phyloP scores from a whole-genome alignment of 192 early-diverging fungal species.

The Coemansia asiatica region DNA sequence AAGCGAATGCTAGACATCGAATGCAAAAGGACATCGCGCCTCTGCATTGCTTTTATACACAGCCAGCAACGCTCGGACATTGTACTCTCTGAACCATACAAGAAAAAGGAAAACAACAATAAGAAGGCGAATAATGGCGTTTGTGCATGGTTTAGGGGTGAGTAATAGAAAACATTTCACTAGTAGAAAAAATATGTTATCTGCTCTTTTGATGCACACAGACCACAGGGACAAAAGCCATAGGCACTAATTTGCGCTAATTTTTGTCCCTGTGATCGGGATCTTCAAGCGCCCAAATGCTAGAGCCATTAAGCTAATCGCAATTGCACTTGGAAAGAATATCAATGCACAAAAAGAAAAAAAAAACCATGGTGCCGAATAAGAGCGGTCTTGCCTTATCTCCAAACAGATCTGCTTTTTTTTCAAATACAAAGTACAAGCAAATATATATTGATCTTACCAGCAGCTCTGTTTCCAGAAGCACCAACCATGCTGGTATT shows the following conservation, averaged over 20 bases:
- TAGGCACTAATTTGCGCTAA: neutral
- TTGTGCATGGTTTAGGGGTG: no score
- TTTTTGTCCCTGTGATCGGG: neutral
- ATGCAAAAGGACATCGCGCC: neutral
- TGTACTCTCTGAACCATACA: neutral
- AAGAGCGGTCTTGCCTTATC: no score
- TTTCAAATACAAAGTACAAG: no score
- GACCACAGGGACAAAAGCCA: slow-evolving; percentile 4
- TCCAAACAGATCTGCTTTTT: no score
- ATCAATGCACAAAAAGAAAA: no score
- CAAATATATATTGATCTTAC: no score
- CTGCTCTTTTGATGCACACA: neutral
- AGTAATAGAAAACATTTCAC: neutral
- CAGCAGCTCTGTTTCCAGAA: no score
- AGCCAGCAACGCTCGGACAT: neutral
- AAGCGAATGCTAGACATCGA: neutral
- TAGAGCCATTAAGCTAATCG: neutral
- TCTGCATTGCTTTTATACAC: neutral
- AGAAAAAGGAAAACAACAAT: no score
- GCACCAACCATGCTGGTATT: no score
- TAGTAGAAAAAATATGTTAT: neutral
- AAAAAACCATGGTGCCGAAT: no score
- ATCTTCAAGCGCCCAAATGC: neutral
- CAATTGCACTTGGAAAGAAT: no score
- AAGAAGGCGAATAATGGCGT: no score